Percentiles rank a stretch among this genome's conserved stretches.
Evolutionary conservation across 192 early-diverging fungal species (phyloP).

Genomic region (Gaertneriomyces sp.): DNA sequence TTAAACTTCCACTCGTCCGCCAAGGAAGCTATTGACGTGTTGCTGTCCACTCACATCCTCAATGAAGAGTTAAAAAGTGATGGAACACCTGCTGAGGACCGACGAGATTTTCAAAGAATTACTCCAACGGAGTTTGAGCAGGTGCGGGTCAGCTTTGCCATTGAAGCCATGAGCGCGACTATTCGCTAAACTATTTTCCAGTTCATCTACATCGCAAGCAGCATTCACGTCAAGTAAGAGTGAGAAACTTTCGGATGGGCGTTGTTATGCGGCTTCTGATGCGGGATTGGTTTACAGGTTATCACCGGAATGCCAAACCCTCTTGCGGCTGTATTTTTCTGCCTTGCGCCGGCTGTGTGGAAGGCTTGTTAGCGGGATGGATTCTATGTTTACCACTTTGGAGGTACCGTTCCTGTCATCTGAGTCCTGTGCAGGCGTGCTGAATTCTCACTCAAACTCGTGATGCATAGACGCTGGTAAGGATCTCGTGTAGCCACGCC

Average conservation of each 20-base stretch:
- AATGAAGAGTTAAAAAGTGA: background rate
- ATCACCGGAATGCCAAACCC: slow-evolving; percentile 13
- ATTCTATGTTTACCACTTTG: slow-evolving; percentile 17
- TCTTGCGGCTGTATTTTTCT: slow-evolving; percentile 17
- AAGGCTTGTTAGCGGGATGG: background rate
- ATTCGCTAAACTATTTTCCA: background rate
- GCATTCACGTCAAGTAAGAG: slow-evolving; percentile 13
- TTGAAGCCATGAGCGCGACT: background rate
- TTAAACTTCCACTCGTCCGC: slow-evolving; percentile 5
- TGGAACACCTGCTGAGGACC: background rate
- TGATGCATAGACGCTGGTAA: slow-evolving; percentile 7
- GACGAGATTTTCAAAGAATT: background rate
- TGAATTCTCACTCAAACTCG: background rate
- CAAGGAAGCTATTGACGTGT: background rate
- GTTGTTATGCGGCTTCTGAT: background rate
- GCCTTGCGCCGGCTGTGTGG: slow-evolving; percentile 10
- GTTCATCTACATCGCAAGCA: slow-evolving; percentile 13
- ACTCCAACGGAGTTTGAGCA: slow-evolving; percentile 11
- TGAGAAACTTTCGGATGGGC: background rate
- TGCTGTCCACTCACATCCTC: slow-evolving; percentile 8
- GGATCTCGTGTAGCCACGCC: slow-evolving; percentile 13
- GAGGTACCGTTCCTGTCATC: background rate
- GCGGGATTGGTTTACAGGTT: background rate
- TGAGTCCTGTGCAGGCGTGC: background rate
- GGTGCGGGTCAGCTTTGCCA: background rate